phyloP scores from a whole-genome alignment of 805 yeast genomes.

The Ogataea allantospora region DNA sequence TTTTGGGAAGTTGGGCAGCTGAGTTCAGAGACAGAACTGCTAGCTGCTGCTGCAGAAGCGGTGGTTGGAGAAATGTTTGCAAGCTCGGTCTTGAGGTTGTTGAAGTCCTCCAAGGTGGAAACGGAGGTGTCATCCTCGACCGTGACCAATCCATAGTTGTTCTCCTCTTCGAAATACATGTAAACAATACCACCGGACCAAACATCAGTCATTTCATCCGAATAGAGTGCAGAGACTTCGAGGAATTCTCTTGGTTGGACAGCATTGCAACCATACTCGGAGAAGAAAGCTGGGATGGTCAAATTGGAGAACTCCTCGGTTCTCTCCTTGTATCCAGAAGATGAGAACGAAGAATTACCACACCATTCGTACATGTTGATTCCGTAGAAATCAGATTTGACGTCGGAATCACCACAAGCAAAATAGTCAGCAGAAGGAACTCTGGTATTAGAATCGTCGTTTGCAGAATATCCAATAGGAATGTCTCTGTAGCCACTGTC shows the following conservation, averaged over 20 bases:
- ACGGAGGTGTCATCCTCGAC: constrained; percentile 44
- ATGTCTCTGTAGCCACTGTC: constrained; percentile 66
- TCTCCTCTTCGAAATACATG: constrained; percentile 85
- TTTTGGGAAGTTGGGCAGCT: constrained; percentile 51
- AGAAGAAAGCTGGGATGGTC: constrained; percentile 79
- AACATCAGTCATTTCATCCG: constrained; percentile 75
- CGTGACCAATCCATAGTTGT: constrained; percentile 77
- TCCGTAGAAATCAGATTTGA: constrained; percentile 76
- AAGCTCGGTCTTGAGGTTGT: constrained; percentile 53
- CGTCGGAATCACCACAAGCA: constrained; percentile 69
- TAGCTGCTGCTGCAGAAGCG: constrained; percentile 36
- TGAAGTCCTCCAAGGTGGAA: constrained; percentile 60
- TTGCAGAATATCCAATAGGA: constrained; percentile 93
- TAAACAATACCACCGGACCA: constrained; percentile 95
- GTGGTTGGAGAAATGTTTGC: constrained; percentile 51
- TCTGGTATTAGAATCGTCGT: constrained; percentile 83
- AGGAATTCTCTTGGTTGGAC: constrained; percentile 72
- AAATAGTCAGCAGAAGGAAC: constrained; percentile 79
- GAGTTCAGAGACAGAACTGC: constrained; percentile 36
- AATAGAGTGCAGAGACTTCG: constrained; percentile 68
- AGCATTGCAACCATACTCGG: constrained; percentile 85
- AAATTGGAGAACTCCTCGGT: constrained; percentile 71
- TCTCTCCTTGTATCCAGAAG: constrained; percentile 68
- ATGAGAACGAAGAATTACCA: constrained; percentile 56
- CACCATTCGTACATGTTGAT: constrained; percentile 90